These are phyloP conservation scores for Ophiostoma tasmaniense DNA, from an alignment of 2,329 filamentous ascomycete species.

Conservation along the genomic window DNA sequence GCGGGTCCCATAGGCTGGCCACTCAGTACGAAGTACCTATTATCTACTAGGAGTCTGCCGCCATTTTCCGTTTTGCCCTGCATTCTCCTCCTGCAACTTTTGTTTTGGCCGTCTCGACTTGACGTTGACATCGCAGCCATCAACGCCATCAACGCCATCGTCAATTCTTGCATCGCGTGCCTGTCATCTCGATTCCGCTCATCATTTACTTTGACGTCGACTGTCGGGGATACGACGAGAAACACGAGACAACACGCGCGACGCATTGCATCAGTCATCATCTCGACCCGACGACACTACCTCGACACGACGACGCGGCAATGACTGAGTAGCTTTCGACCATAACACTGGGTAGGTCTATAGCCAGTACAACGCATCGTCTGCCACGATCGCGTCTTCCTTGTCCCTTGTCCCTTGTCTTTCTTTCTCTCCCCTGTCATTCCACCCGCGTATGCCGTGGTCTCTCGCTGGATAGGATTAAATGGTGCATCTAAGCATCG, in stretches of 20 bases:
- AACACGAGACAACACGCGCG: too few relatives aligned
- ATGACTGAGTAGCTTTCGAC: not conserved
- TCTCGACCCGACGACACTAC: too few relatives aligned
- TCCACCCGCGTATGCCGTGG: not conserved
- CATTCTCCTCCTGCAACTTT: conserved; percentile 1
- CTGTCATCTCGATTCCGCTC: too few relatives aligned
- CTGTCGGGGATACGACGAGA: too few relatives aligned
- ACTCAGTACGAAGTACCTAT: too few relatives aligned
- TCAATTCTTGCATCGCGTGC: not conserved
- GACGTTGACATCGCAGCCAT: not conserved
- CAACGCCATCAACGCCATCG: not conserved
- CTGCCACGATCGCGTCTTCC: not conserved
- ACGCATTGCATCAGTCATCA: too few relatives aligned
- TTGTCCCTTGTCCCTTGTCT: not conserved
- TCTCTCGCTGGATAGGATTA: not conserved
- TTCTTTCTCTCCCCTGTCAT: too few relatives aligned
- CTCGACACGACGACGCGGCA: too few relatives aligned
- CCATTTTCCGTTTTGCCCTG: conserved; percentile 4
- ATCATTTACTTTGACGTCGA: too few relatives aligned
- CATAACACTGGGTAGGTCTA: not conserved
- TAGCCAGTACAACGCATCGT: not conserved
- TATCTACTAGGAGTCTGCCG: not conserved
- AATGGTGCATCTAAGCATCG: not conserved
- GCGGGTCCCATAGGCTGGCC: too few relatives aligned
- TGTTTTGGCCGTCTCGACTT: not conserved